phyloP scores from a whole-genome alignment of 345 rosid species.

The Arabidopsis arenosa region DNA sequence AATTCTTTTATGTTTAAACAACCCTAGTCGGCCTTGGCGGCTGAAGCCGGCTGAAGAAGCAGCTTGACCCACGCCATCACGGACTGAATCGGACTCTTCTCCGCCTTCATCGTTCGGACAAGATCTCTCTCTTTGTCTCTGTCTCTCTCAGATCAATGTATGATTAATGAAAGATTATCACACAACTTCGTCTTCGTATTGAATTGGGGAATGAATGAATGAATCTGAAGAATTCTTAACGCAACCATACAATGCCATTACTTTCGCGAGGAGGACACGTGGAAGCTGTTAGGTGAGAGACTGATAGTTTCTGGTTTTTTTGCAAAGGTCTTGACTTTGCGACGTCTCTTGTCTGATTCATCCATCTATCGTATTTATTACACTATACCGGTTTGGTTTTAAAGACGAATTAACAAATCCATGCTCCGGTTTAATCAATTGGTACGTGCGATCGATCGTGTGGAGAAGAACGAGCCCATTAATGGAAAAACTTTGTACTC shows the following conservation, averaged over 20 bases:
- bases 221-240: conserved; percentile 20
- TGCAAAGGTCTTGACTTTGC: not conserved
- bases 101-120: conserved; percentile 52
- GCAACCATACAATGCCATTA: conserved; percentile 39
- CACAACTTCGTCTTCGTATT: conserved; percentile 44
- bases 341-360: not conserved
- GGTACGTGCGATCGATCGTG: not conserved
- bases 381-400: conserved; percentile 32
- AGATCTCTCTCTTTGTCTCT: conserved; percentile 13
- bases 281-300: conserved; percentile 41
- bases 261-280: conserved; percentile 43
- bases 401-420: not conserved
- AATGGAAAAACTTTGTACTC: not conserved
- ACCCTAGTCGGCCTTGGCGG: too few relatives aligned
- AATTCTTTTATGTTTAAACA: too few relatives aligned
- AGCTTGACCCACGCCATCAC: conserved; percentile 69
- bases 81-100: conserved; percentile 64
- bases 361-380: conserved; percentile 2
- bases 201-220: not conserved
- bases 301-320: conserved; percentile 30
- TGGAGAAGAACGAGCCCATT: conserved; percentile 1
- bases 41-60: too few relatives aligned
- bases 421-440: conserved; percentile 10
- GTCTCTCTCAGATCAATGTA: not conserved
- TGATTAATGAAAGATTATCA: conserved; percentile 24